Base-by-base conservation (phyloP, 2,329 filamentous ascomycete genomes). In the Fusarium armeniacum region DNA sequence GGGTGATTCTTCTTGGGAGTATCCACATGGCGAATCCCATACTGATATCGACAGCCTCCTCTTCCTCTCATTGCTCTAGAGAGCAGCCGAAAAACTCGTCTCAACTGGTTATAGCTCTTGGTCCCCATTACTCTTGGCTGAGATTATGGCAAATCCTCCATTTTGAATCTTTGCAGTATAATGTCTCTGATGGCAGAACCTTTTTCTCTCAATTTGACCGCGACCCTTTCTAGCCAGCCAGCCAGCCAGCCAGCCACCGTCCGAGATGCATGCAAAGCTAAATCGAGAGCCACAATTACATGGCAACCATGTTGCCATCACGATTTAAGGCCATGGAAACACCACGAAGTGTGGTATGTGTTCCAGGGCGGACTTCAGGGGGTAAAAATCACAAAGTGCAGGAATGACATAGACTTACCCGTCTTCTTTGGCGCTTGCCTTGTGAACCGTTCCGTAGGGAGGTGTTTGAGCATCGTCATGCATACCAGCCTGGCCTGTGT, bases 371-470 rank as follows among this genome's bases (percentile, higher is more conserved):
- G 41, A 38, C 61, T 63, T 58, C 20, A 49, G 41, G 52, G 60
- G 51, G 60, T 54, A 38, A 61, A 64, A 71, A 76, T 75, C 72
- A 77, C 73, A 62, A 65, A 22, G 20, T 58, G 57, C 44, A 62
- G 59, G 63, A 65, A 73, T 54, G 38, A 38, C 35, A 52, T 26
- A 68, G 62, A 82, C 81, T 82, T 76, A 83, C 81, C 81, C 81
- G 61, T 83, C 81, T 76, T 83, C 81, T 75, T 83, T 83, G 72
- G 94, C 92, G 65, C 90, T 91, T 66, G 92, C 89, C 64, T 86
- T 88, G 67, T 81, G 79, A 18, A 81, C 79, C 28, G 77, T 76
- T 59, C 80, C 79, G 36, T 78, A 78, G 5, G 76, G 79, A 49
- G 75, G 76, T 38, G 80, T 73, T 32, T 73, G 71, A 41, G 65